phyloP scores from a whole-genome alignment of 306 rosid species.

The Phaseolus lunatus region DNA sequence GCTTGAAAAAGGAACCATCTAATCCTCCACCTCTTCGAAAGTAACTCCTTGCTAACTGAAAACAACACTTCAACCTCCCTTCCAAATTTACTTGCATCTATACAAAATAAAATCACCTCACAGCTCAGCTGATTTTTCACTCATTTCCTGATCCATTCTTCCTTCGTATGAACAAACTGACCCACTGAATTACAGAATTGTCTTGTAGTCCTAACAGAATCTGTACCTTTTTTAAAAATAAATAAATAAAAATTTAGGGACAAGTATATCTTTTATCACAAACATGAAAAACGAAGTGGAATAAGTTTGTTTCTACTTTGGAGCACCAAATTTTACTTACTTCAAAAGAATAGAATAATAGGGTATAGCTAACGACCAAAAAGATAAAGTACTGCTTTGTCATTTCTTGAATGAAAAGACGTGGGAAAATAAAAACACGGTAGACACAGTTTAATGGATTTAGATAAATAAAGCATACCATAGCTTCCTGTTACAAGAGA shows the following conservation, averaged over 20 bases:
- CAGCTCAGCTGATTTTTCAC: conserved; percentile 12
- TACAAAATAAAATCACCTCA: conserved; percentile 36
- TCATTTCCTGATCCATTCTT: conserved; percentile 5
- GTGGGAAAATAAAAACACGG: not conserved
- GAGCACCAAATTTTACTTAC: conserved; percentile 41
- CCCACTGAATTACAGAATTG: not conserved
- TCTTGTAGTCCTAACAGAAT: conserved; percentile 17
- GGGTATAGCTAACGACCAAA: conserved; percentile 35
- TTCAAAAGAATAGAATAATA: conserved; percentile 43
- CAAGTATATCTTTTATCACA: not conserved
- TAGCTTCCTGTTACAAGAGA: not conserved
- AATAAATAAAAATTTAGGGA: not conserved
- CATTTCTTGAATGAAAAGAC: conserved; percentile 34
- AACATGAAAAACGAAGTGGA: conserved; percentile 24
- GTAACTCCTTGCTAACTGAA: conserved; percentile 65
- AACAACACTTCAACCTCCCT: conserved; percentile 61
- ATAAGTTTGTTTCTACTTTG: conserved; percentile 29
- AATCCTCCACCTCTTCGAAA: conserved; percentile 62
- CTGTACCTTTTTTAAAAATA: not conserved
- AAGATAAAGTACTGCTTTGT: conserved; percentile 35
- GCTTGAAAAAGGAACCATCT: conserved; percentile 45
- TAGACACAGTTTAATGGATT: not conserved
- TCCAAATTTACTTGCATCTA: conserved; percentile 34
- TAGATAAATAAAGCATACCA: not conserved
- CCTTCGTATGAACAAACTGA: not conserved